phyloP scores from a whole-genome alignment of 768 basidiomycete genomes.

The Paxillus rubicundulus region DNA sequence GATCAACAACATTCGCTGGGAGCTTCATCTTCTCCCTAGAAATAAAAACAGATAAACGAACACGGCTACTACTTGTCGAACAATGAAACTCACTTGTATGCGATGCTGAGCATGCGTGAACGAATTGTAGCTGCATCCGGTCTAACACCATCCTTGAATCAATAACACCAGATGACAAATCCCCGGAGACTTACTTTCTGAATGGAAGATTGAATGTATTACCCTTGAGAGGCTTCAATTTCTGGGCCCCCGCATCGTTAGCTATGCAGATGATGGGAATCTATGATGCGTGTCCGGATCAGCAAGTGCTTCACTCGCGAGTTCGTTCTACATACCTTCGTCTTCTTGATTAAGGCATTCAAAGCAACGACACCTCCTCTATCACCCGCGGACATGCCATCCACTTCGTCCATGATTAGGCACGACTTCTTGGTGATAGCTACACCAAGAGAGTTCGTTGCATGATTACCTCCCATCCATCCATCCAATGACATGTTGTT shows the following conservation, averaged over 20 bases:
- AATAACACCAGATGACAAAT: background rate
- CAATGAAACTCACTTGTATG: constrained; percentile 68
- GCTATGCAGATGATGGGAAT: constrained; percentile 98
- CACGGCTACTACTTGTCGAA: background rate
- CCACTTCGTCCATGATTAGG: constrained; percentile 99
- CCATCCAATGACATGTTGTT: constrained; percentile 87
- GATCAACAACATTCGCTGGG: constrained; percentile 88
- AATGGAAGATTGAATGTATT: constrained; percentile 79
- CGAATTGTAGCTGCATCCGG: constrained; percentile 75
- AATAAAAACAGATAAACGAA: background rate
- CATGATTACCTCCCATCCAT: constrained; percentile 65
- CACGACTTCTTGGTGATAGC: constrained; percentile 76
- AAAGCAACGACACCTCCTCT: constrained; percentile 94
- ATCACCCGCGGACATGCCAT: constrained; percentile 98
- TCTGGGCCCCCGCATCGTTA: constrained; percentile 83
- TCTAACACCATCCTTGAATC: constrained; percentile 37
- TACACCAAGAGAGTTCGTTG: constrained; percentile 67
- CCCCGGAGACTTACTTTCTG: constrained; percentile 52
- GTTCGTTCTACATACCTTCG: constrained; percentile 51
- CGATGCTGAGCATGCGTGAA: constrained; percentile 83
- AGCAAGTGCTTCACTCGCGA: background rate
- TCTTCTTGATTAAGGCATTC: constrained; percentile 89
- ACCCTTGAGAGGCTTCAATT: constrained; percentile 79
- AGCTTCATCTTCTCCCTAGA: constrained; percentile 88
- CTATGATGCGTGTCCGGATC: constrained; percentile 36